Percentiles rank a stretch among this genome's conserved stretches.
Evolutionary conservation across 768 basidiomycete genomes (phyloP).

Genomic region (Trichaptum fuscoviolaceum): DNA sequence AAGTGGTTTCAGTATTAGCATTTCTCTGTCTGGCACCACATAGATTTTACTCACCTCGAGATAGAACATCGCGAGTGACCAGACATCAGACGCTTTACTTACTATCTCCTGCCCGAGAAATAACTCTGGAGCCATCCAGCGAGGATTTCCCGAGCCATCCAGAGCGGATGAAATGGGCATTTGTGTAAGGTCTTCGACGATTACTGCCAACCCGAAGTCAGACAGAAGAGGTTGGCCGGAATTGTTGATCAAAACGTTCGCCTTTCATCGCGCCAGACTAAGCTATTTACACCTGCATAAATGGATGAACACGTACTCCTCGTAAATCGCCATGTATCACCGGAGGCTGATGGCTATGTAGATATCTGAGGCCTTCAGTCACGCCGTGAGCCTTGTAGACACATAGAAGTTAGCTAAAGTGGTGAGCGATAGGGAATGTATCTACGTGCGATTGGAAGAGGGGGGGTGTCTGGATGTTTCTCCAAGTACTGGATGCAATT

Average conservation of each 20-base stretch:
- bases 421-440: background rate
- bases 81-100: background rate
- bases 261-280: background rate
- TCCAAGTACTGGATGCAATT: constrained; percentile 1
- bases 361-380: background rate
- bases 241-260: background rate
- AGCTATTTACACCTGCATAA: background rate
- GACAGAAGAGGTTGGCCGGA: background rate
- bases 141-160: background rate
- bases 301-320: background rate
- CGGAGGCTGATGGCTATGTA: constrained; percentile 2
- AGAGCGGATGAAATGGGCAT: constrained; percentile 4
- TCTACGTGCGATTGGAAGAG: background rate
- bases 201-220: constrained; percentile 3
- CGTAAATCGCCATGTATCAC: constrained; percentile 2
- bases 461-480: background rate
- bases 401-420: background rate
- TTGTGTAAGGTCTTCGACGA: background rate
- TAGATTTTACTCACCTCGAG: background rate
- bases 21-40: background rate
- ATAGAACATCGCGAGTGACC: background rate
- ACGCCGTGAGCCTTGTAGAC: background rate
- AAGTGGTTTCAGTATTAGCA: background rate
- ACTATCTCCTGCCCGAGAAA: background rate
- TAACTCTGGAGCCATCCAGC: constrained; percentile 3